phyloP scores from a whole-genome alignment of 2,329 filamentous ascomycete genomes.

The Colletotrichum aenigma region DNA sequence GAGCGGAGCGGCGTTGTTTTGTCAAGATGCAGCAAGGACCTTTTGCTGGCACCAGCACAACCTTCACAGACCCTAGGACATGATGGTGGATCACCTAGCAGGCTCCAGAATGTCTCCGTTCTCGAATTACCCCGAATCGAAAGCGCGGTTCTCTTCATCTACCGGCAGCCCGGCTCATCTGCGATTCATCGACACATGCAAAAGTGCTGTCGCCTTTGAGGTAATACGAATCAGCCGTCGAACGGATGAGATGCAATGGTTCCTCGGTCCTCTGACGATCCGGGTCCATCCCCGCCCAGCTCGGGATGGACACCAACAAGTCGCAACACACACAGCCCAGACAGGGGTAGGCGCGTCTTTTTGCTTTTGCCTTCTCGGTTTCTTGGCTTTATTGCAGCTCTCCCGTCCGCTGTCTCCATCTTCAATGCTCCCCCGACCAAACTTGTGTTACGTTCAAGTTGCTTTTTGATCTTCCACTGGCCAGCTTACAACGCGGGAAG shows the following conservation, averaged over 20 bases:
- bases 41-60: background rate
- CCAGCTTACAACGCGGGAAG: background rate
- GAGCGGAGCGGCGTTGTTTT: background rate
- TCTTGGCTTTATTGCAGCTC: conserved; percentile 1
- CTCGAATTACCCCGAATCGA: background rate
- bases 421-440: background rate
- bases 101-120: background rate
- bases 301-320: background rate
- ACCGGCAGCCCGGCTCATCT: background rate
- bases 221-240: background rate
- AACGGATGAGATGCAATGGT: background rate
- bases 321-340: background rate
- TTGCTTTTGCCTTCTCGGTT: background rate
- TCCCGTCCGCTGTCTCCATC: background rate
- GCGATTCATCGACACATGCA: background rate
- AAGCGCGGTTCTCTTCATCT: background rate
- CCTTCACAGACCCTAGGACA: background rate
- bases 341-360: background rate
- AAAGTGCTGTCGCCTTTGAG: background rate
- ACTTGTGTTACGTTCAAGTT: background rate
- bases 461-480: background rate
- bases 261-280: background rate
- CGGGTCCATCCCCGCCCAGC: background rate
- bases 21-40: background rate
- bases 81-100: background rate